Conservation (phyloP, 805 yeast species). For the Kazachstania psychrophila region DNA sequence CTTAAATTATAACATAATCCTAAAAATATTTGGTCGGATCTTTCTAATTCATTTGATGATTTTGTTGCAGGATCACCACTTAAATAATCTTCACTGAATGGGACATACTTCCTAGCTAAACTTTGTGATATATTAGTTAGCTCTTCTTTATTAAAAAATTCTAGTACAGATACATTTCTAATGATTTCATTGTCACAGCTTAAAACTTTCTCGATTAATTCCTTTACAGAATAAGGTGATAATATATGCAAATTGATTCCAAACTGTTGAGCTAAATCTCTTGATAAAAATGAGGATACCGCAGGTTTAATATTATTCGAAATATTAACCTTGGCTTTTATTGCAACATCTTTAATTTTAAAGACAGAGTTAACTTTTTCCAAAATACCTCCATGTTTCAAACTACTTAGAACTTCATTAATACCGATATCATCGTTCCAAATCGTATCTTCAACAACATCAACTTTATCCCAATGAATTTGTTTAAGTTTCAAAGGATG, state of each 20-base stretch:
- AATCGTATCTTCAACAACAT: conserved; percentile 47
- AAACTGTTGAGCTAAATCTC: conserved; percentile 71
- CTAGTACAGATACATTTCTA: conserved; percentile 49
- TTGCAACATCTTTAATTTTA: conserved; percentile 36
- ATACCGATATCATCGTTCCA: conserved; percentile 44
- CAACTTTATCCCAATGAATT: conserved; percentile 75
- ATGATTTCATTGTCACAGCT: conserved; percentile 50
- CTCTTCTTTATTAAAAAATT: conserved; percentile 62
- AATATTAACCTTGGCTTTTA: conserved; percentile 30
- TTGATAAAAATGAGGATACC: conserved; percentile 44
- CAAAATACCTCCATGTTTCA: conserved; percentile 52
- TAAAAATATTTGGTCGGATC: conserved; percentile 62
- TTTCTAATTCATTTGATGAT: conserved; percentile 42
- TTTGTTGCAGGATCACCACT: conserved; percentile 30
- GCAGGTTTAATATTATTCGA: conserved; percentile 19
- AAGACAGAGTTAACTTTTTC: conserved; percentile 55
- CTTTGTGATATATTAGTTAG: conserved; percentile 49
- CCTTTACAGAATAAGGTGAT: conserved; percentile 43
- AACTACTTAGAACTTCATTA: conserved; percentile 37
- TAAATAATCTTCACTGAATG: conserved; percentile 48
- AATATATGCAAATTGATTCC: conserved; percentile 68
- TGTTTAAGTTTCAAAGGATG: conserved; percentile 64
- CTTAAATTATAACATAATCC: conserved; percentile 60
- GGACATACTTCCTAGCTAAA: conserved; percentile 48
- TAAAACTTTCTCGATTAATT: conserved; percentile 46